These are phyloP conservation scores for Vachellia collinsii DNA, from an alignment of 306 rosid species.

Conservation along the genomic window DNA sequence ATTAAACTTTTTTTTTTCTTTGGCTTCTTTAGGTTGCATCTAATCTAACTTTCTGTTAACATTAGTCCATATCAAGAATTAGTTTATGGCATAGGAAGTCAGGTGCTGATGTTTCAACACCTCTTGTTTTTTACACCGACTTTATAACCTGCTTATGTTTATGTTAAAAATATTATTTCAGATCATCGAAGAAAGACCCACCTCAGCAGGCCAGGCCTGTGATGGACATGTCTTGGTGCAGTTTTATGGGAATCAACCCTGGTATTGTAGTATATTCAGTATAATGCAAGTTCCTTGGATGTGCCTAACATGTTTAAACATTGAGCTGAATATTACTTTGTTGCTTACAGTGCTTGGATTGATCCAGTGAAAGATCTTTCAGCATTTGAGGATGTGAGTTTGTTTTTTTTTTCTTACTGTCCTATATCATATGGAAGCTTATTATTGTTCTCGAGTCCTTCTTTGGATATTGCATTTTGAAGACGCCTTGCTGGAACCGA, in stretches of 20 bases:
- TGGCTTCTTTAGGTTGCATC: slow-evolving; percentile 22
- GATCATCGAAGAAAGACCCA: slow-evolving; percentile 53
- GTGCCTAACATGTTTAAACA: slow-evolving; percentile 16
- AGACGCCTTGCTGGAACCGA: slow-evolving; percentile 24
- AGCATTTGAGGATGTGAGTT: slow-evolving; percentile 56
- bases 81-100: slow-evolving; percentile 17
- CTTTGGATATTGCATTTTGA: slow-evolving; percentile 33
- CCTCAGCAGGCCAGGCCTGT: slow-evolving; percentile 37
- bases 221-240: slow-evolving; percentile 59
- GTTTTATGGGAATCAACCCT: slow-evolving; percentile 50
- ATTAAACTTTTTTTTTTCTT: neutral
- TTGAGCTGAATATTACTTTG: slow-evolving; percentile 17
- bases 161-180: slow-evolving; percentile 36
- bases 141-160: slow-evolving; percentile 21
- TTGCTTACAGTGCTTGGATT: slow-evolving; percentile 55
- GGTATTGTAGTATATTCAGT: slow-evolving; percentile 38
- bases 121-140: neutral
- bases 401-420: slow-evolving; percentile 27
- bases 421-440: slow-evolving; percentile 24
- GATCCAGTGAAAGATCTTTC: slow-evolving; percentile 56
- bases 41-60: slow-evolving; percentile 21
- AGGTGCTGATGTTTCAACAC: slow-evolving; percentile 4
- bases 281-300: slow-evolving; percentile 21
- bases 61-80: slow-evolving; percentile 16
- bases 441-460: slow-evolving; percentile 15